Conservation (phyloP, 805 yeast genomes). For the Candida sakaeoensis region DNA sequence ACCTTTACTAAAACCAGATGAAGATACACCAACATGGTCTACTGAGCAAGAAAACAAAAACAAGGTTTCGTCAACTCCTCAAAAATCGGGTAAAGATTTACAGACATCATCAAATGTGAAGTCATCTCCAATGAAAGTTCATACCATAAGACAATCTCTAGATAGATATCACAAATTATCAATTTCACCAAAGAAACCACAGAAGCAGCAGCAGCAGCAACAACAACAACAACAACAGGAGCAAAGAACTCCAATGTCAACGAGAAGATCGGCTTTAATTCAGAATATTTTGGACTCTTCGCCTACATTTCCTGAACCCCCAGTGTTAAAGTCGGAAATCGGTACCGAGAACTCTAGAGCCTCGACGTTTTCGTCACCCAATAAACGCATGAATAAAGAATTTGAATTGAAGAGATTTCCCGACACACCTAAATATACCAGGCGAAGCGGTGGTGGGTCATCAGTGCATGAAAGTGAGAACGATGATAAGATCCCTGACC, state of each 20-base stretch:
- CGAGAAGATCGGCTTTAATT: constrained; percentile 31
- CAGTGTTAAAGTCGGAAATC: constrained; percentile 35
- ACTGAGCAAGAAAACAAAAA: constrained; percentile 19
- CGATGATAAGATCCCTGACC: constrained; percentile 29
- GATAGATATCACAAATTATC: constrained; percentile 28
- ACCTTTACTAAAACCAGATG: constrained; percentile 16
- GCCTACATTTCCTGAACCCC: constrained; percentile 44
- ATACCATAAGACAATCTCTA: constrained; percentile 28
- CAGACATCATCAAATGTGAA: constrained; percentile 4
- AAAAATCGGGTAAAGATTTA: background rate
- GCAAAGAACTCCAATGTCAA: constrained; percentile 17
- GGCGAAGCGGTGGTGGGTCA: constrained; percentile 13
- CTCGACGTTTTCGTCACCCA: background rate
- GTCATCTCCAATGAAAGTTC: constrained; percentile 18
- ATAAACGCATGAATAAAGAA: constrained; percentile 6
- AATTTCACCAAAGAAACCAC: constrained; percentile 28
- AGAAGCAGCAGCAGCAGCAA: constrained; percentile 15
- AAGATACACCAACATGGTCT: constrained; percentile 35
- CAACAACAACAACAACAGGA: constrained; percentile 28
- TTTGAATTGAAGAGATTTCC: constrained; percentile 40
- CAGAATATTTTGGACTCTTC: constrained; percentile 37
- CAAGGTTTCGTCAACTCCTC: constrained; percentile 26
- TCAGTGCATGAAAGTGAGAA: constrained; percentile 20
- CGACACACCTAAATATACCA: constrained; percentile 41
- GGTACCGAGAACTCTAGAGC: constrained; percentile 13